Conservation (phyloP, 768 basidiomycete species). For the Lactarius pseudohatsudake region DNA sequence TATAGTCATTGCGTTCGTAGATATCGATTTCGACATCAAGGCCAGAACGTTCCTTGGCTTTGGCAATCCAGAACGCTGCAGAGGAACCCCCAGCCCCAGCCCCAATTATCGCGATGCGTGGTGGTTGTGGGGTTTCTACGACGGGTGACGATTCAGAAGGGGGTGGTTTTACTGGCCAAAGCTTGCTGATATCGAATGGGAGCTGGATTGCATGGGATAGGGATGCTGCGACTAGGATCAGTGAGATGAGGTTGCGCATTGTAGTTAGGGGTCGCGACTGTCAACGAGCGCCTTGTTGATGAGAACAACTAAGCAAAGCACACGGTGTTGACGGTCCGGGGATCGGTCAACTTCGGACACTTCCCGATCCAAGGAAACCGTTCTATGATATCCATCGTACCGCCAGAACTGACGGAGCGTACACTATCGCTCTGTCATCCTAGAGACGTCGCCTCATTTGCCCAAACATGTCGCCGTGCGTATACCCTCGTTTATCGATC, state of each 20-base stretch:
- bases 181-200: constrained; percentile 48
- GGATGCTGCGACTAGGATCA: constrained; percentile 31
- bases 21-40: constrained; percentile 78
- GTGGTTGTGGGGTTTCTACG: neutral
- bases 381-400: constrained; percentile 37
- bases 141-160: neutral
- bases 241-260: constrained; percentile 28
- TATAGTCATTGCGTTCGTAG: constrained; percentile 71
- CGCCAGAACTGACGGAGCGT: constrained; percentile 59
- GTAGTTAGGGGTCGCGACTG: neutral
- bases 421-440: constrained; percentile 57
- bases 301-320: neutral
- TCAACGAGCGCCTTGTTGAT: neutral
- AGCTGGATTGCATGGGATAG: constrained; percentile 40
- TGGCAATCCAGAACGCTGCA: constrained; percentile 81
- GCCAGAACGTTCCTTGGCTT: constrained; percentile 68
- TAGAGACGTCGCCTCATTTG: constrained; percentile 57
- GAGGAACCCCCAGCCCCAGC: constrained; percentile 87
- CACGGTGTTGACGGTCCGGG: neutral
- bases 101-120: constrained; percentile 79
- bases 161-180: constrained; percentile 1
- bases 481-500: constrained; percentile 49
- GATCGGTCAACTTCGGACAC: neutral
- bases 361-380: neutral
- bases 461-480: constrained; percentile 53